These are phyloP conservation scores for Nicotiana tomentosiformis DNA, from an alignment of 257 asterid genomes.

Conservation along the genomic window DNA sequence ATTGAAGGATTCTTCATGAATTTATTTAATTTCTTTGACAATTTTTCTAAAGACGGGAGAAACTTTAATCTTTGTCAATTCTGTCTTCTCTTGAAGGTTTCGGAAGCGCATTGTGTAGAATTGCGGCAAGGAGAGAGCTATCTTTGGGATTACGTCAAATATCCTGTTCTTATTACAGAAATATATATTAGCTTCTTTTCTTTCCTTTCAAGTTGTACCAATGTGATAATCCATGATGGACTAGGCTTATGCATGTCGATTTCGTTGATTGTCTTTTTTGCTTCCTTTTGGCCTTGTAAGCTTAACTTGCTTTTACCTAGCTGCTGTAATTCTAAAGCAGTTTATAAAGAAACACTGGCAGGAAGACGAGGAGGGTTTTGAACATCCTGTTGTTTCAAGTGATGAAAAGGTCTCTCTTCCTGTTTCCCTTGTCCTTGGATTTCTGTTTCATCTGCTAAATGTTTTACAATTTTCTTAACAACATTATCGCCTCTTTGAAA, in stretches of 20 bases:
- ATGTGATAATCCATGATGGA: not conserved
- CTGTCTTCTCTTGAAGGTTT: conserved; percentile 41
- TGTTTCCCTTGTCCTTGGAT: not conserved
- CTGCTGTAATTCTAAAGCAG: conserved; percentile 91
- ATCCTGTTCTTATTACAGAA: conserved; percentile 47
- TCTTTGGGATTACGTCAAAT: conserved; percentile 80
- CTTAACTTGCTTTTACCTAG: conserved; percentile 71
- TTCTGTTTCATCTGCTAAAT: not conserved
- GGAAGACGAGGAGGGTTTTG: conserved; percentile 76
- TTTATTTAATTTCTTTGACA: not conserved
- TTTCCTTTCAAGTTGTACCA: not conserved
- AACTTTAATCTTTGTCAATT: not conserved
- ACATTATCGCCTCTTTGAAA: not conserved
- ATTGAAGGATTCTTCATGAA: not conserved
- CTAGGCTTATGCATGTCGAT: not conserved
- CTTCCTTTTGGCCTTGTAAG: conserved; percentile 20
- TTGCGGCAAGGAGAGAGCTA: conserved; percentile 68
- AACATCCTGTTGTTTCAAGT: conserved; percentile 73
- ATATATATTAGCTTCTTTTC: not conserved
- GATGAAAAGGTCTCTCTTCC: conserved; percentile 62
- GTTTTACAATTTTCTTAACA: not conserved
- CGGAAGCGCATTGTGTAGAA: conserved; percentile 71
- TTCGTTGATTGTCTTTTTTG: not conserved
- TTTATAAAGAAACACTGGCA: conserved; percentile 83
- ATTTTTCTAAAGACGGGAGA: not conserved